Evolutionary conservation across 768 basidiomycete species (phyloP).

Genomic region (Trametes sanguinea): DNA sequence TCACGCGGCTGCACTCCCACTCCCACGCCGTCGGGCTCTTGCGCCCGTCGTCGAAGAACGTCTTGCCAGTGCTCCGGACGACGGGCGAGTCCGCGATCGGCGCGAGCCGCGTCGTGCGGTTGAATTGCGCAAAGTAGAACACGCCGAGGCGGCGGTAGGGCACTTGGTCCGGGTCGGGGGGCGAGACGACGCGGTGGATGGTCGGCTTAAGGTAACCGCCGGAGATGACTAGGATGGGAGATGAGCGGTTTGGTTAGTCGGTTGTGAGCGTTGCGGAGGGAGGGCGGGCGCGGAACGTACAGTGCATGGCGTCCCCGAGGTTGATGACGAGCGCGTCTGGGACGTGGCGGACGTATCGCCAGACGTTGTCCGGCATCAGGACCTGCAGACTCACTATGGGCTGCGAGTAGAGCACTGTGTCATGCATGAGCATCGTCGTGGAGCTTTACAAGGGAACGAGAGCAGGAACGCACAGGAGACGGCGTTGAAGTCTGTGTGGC

Average conservation of each 20-base stretch:
- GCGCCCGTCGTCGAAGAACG: conserved; percentile 12
- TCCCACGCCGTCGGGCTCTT: conserved; percentile 17
- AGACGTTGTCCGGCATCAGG: conserved; percentile 14
- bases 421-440: background rate
- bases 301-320: conserved; percentile 18
- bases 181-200: conserved; percentile 16
- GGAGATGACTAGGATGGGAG: conserved; percentile 3
- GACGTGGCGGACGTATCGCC: conserved; percentile 15
- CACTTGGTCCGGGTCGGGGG: conserved; percentile 8
- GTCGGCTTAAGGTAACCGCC: conserved; percentile 16
- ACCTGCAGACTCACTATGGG: conserved; percentile 18
- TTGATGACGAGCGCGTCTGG: conserved; percentile 19
- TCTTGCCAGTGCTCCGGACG: conserved; percentile 7
- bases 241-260: background rate
- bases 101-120: conserved; percentile 18
- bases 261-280: background rate
- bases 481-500: conserved; percentile 16
- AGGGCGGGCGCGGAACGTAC: background rate
- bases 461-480: background rate
- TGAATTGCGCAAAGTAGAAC: conserved; percentile 19
- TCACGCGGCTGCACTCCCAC: conserved; percentile 17
- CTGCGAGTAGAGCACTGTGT: conserved; percentile 14
- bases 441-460: too few relatives aligned
- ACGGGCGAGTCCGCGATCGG: conserved; percentile 15
- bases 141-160: conserved; percentile 15